Evolutionary conservation across 176 grass and related monocot genomes (phyloP).

Genomic region (Hyparrhenia diplandra): DNA sequence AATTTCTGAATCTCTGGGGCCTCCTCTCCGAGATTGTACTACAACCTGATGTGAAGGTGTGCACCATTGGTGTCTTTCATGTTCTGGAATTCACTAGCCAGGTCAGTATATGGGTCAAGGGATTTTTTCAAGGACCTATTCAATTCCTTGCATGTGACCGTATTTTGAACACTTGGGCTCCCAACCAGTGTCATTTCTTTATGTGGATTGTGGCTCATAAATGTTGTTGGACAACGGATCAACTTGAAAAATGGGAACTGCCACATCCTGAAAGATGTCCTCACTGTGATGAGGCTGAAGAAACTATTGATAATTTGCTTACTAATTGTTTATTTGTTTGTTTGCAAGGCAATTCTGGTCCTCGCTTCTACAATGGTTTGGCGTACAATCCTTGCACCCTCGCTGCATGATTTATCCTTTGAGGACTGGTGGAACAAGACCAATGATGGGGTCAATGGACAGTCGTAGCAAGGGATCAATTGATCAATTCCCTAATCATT

Average conservation of each 20-base stretch:
- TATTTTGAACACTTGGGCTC: not conserved
- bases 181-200: not conserved
- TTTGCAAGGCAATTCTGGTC: not conserved
- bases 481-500: not conserved
- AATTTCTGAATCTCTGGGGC: not conserved
- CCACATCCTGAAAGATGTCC: not conserved
- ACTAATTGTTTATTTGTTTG: not conserved
- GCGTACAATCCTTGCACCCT: not conserved
- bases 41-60: not conserved
- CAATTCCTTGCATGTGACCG: not conserved
- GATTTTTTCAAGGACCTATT: not conserved
- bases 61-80: not conserved
- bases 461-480: not conserved
- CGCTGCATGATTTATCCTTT: not conserved
- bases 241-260: not conserved
- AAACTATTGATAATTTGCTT: not conserved
- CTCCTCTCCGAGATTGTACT: not conserved
- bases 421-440: not conserved
- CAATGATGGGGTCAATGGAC: not conserved
- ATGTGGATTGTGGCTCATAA: not conserved
- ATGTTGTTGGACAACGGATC: not conserved
- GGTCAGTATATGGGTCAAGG: not conserved
- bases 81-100: not conserved
- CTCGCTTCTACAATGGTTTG: not conserved
- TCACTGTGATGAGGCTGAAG: not conserved